A percentile compares a stretch with the other conserved stretches of the same genome.
phyloP scores from a whole-genome alignment of 768 basidiomycete genomes.

The Russula griseocarnosa region DNA sequence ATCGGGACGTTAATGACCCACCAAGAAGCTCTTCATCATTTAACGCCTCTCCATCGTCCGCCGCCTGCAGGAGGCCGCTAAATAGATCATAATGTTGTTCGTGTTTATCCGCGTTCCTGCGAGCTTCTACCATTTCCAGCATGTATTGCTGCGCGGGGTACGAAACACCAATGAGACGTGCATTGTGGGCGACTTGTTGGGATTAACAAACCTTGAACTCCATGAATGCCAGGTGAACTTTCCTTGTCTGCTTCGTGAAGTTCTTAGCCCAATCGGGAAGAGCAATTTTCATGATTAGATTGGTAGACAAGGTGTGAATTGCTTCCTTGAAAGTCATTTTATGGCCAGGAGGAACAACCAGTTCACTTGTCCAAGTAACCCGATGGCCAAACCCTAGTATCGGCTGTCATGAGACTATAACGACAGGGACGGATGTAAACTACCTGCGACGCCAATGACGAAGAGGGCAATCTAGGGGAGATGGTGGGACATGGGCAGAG shows the following conservation, averaged over 20 bases:
- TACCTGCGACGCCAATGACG: constrained; percentile 50
- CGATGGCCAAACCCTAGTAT: constrained; percentile 44
- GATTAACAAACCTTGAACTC: constrained; percentile 40
- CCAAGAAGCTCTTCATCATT: constrained; percentile 30
- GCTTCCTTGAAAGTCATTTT: constrained; percentile 48
- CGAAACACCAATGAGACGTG: neutral
- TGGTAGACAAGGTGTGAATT: constrained; percentile 42
- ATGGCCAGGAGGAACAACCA: constrained; percentile 42
- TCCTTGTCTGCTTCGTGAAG: constrained; percentile 36
- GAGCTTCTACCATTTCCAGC: constrained; percentile 31
- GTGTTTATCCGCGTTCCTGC: constrained; percentile 21
- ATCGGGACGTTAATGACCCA: neutral
- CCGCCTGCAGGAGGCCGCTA: constrained; percentile 30
- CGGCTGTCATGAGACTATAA: neutral
- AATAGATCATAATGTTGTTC: constrained; percentile 32
- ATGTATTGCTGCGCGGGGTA: constrained; percentile 29
- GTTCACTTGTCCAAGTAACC: constrained; percentile 48
- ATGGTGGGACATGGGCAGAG: neutral
- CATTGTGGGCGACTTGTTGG: no score
- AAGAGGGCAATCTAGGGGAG: constrained; percentile 49
- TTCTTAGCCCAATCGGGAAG: constrained; percentile 42
- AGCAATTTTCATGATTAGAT: constrained; percentile 39
- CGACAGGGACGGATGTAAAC: neutral
- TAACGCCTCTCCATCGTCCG: constrained; percentile 22
- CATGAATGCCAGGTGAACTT: constrained; percentile 38